These are phyloP conservation scores for Venturia oleaginea DNA, from an alignment of 2,329 filamentous ascomycete genomes.

Conservation along the genomic window DNA sequence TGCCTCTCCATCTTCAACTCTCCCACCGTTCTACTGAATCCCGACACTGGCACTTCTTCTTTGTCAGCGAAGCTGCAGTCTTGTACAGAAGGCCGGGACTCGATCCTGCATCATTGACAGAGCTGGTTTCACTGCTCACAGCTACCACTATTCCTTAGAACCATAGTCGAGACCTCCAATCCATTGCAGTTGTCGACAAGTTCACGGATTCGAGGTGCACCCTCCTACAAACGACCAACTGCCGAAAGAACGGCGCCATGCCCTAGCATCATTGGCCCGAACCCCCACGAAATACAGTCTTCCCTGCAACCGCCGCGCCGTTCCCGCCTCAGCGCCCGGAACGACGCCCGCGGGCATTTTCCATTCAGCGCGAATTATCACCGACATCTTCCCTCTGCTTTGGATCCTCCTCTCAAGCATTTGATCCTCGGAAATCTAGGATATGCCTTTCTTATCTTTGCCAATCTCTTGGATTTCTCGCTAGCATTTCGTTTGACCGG, in stretches of 20 bases:
- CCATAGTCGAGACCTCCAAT: neutral
- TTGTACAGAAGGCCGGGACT: neutral
- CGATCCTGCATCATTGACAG: neutral
- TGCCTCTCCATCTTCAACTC: neutral
- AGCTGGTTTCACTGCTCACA: neutral
- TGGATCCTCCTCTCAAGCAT: neutral
- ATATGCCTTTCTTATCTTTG: neutral
- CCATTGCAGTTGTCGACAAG: no score
- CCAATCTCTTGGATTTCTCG: no score
- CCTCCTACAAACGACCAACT: neutral
- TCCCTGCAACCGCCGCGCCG: neutral
- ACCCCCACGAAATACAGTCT: neutral
- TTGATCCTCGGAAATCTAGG: neutral
- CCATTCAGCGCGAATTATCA: neutral
- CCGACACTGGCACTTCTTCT: neutral
- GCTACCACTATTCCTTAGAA: no score
- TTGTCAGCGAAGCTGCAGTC: neutral
- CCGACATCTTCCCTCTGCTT: neutral
- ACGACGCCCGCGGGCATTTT: neutral
- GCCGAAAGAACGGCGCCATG: neutral
- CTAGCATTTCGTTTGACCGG: no score
- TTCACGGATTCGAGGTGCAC: neutral
- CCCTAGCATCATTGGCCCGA: neutral
- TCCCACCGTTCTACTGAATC: no score
- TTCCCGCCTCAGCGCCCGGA: neutral